Base-by-base conservation (phyloP, 2,329 filamentous ascomycete genomes). In the Phyllosticta citribraziliensis region DNA sequence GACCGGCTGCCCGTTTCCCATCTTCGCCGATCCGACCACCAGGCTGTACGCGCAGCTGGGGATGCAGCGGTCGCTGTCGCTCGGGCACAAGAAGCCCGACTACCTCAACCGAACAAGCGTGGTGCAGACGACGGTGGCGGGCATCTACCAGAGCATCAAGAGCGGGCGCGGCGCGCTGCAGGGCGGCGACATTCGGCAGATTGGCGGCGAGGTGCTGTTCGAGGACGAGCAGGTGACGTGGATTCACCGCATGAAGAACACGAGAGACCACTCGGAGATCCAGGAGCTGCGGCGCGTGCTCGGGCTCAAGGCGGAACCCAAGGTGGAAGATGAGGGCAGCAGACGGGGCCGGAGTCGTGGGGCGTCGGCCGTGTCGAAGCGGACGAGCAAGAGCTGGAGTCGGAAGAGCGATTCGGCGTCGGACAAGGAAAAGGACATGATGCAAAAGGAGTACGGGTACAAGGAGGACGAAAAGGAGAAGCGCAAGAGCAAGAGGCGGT, bases 201-300 rank as follows among this genome's bases (percentile, higher is more conserved):
- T 89, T 2, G 88, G 89, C 24, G 89, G 88, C 11, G 89, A 92
- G 74, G 89, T 91, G 64, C 71, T 92, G n/a, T 91, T 91, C 65
- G 86, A 89, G 68, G 78, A 82, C 68, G 88, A 88, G 74, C 77
- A 76, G 60, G 81, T 89, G 27, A 85, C 83, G 1, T 95, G 90
- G 89, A 91, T 87, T 67, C 88, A 93, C 74, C 80, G 89, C 27
- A 95, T 95, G 89, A 80, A 79, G 69, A 88, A 84, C 62, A 93
- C 89, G 12, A 77, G 89, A 56, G 89, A 92, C 66, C 90, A 95
- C 70, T 82, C 83, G 1, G 88, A 91, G 76, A 78, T 92, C 1
- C 79, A 80, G 0, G 85, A 86, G 70, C 67, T 91, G 60, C 82
- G 84, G 74, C 77, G 82, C 66, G 72, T 89, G 12, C 71, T 91